Evolutionary conservation across 129 eudicot genomes (phyloP).

Genomic region (Silybum marianum): DNA sequence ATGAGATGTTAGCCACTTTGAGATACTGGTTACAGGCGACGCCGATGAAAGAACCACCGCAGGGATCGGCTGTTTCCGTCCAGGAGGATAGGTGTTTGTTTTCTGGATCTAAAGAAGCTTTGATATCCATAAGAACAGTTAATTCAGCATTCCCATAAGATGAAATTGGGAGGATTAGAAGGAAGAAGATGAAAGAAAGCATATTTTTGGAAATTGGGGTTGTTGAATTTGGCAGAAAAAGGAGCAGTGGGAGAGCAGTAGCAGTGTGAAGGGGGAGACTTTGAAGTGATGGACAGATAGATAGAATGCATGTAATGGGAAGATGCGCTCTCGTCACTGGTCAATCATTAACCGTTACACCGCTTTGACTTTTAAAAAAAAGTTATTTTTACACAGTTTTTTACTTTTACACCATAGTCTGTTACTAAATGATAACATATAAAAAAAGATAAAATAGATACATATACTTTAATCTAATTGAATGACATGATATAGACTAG

Average conservation of each 20-base stretch:
- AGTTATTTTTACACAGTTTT: too few relatives aligned
- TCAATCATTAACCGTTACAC: conserved; percentile 31
- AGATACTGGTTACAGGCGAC: conserved; percentile 84
- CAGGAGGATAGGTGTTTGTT: conserved; percentile 72
- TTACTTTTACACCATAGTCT: too few relatives aligned
- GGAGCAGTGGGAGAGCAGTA: neutral
- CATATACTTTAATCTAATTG: too few relatives aligned
- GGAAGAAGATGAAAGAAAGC: conserved; percentile 21
- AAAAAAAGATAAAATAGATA: too few relatives aligned
- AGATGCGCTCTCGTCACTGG: conserved; percentile 28
- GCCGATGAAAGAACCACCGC: conserved; percentile 69
- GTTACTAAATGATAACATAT: too few relatives aligned
- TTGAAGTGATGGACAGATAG: conserved; percentile 21
- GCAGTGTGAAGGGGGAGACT: conserved; percentile 33
- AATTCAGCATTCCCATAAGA: conserved; percentile 59
- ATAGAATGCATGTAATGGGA: conserved; percentile 30
- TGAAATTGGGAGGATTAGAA: conserved; percentile 4
- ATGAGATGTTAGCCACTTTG: conserved; percentile 77
- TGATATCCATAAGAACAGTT: conserved; percentile 70
- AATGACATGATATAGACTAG: too few relatives aligned
- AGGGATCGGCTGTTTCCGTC: conserved; percentile 75
- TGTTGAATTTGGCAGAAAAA: conserved; percentile 6
- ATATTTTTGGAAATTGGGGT: neutral
- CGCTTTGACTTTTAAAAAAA: neutral
- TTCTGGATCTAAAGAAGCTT: conserved; percentile 81